Base-by-base conservation (phyloP, 108 stramenopile species). In the Asterionellopsis glacialis region DNA sequence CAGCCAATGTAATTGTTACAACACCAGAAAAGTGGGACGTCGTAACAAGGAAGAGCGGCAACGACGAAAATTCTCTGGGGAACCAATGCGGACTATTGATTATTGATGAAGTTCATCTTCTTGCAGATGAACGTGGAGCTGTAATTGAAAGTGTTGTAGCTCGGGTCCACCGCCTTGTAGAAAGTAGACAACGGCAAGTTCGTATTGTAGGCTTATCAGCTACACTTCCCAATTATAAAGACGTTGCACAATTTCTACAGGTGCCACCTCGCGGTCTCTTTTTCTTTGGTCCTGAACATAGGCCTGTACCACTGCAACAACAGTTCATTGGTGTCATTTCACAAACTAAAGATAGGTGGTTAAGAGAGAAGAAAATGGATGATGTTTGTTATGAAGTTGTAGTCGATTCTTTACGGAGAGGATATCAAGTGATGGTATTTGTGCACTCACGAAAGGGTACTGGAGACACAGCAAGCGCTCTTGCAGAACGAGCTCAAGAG, bases 351-450 rank as follows among this genome's bases (percentile, higher is more conserved):
- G 53, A 69, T 33, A 51, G 47, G 12, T 69, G 76, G 15, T 75
- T 74, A 9, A 76, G 75, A 41, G 83, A 93, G 55, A 80, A 83
- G 38, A 82, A 82, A 65, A 95, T 98, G 94, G 94, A 97, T 69
- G 82, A 94, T 10, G 67, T 96, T 42, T 93, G 93, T 26, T 99
- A 93, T 67, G 92, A 97, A 28, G 72, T 79, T 6, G 93, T 93
- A 15, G 49, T 81, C 11, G 95, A 96, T 59, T 85, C 97, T 3
- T 59, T 98, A n/a, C 61, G 75, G 41, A 75, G 83, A 25, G 98
- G 95, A 0, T 89, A 99, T 63, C 99, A 99, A 76, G 98, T 97
- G 23, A 99, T 99, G 99, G 95, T 99, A 15, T 99, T 99, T 78
- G 98, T 99, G 45, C 99, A 99, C 73, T 92, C 94, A 1, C 85